Evolutionary conservation across 2,329 filamentous ascomycete species (phyloP), one percentile per base, ranked within the genome.

Genomic region (Curvularia verruculosa): DNA sequence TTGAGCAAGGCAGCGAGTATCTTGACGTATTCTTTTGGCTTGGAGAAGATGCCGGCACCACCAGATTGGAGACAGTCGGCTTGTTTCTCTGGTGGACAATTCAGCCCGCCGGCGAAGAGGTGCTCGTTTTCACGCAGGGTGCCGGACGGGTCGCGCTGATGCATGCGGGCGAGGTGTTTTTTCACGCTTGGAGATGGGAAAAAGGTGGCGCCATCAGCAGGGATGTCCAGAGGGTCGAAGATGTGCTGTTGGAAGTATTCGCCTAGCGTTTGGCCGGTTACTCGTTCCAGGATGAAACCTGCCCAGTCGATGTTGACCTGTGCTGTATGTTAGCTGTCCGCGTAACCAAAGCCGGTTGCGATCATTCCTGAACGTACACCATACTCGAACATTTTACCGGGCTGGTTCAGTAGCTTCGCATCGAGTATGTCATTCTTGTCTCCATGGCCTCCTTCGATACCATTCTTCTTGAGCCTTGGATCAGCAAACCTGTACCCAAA

Each of bases 1-100:
- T 91, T 91, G 24, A 90, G 75, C 1, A 91, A 75, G 0, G 82
- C 80, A 0, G 85, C 81, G 3, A 91, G 79, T 21, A 90, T 80
- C 58, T 85, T 81, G 54, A 79, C 79, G 64, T 88, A 90, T 44
- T 90, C 86, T 8, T 80, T 78, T 0, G 86, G 85, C 58, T 75
- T 78, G 2, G 84, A 83, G 66, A 84, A 90, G 46, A 84, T 77
- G 2, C 87, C 87, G 3, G 81, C 86, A 4, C 87, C 88, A 5
- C 85, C 88, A 41, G 81, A 83, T 68, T 88, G 81, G 70, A 88
- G 83, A 10, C 83, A 71, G 3, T 58, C 55, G 3, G 75, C 73
- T 47, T 77, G 75, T 44, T 85, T 79, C 6, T 80, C 74, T 10
- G 79, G 69, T 1, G 75, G 78, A 5, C 78, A 72, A 5, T 79